Evolutionary conservation across 2,329 filamentous ascomycete species (phyloP).

Genomic region (Alternaria triticina): DNA sequence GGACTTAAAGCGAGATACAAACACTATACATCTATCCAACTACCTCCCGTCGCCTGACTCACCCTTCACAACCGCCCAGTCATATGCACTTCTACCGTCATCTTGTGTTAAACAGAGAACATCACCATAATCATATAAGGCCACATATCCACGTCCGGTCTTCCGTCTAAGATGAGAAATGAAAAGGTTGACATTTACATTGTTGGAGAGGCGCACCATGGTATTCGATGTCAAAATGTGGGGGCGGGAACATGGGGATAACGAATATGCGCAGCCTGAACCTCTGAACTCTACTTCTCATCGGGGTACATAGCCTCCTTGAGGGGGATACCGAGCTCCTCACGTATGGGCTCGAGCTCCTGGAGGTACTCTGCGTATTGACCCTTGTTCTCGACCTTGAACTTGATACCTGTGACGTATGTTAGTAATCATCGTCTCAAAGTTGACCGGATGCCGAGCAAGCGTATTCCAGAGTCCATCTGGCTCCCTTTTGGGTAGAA

Average conservation of each 20-base stretch:
- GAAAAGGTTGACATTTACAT: constrained; percentile 32
- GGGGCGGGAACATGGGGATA: constrained; percentile 10
- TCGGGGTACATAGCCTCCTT: constrained; percentile 92
- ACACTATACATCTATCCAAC: not conserved
- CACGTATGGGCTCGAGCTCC: constrained; percentile 88
- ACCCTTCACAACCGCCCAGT: not conserved
- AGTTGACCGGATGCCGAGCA: constrained; percentile 5
- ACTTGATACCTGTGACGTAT: constrained; percentile 78
- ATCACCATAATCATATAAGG: constrained; percentile 38
- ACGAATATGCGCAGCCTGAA: constrained; percentile 13
- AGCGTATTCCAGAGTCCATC: not conserved
- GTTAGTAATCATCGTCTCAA: constrained; percentile 32
- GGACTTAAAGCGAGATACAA: not conserved
- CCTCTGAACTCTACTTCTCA: constrained; percentile 34
- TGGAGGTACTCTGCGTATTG: constrained; percentile 97
- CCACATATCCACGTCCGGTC: constrained; percentile 18
- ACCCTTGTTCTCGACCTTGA: constrained; percentile 97
- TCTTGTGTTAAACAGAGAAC: constrained; percentile 23
- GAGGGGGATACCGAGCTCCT: constrained; percentile 89
- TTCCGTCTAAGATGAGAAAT: constrained; percentile 29
- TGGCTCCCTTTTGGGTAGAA: not conserved
- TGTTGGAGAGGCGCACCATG: constrained; percentile 19
- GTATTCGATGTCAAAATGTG: constrained; percentile 17
- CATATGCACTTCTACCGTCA: not conserved
- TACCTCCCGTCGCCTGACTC: not conserved